Evolutionary conservation across 1,139 yeast genomes (phyloP).

Genomic region (Pneumocystis sp.): DNA sequence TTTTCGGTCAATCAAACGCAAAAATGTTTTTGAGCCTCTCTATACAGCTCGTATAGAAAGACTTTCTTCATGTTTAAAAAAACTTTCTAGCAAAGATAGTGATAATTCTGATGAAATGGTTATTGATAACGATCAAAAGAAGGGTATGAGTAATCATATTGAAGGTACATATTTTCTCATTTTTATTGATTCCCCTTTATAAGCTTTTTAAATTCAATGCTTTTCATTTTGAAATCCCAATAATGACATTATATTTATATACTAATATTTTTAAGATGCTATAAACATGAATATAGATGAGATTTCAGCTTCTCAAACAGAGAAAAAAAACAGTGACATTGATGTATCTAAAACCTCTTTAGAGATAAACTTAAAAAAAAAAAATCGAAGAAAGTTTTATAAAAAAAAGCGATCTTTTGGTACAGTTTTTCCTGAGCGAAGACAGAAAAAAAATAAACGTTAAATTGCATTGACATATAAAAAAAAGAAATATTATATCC

Average conservation of each 20-base stretch:
- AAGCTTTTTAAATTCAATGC: neutral
- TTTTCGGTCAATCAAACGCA: constrained; percentile 6
- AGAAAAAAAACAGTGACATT: neutral
- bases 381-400: neutral
- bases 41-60: neutral
- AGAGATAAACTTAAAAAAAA: neutral
- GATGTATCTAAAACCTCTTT: neutral
- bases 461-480: neutral
- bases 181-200: neutral
- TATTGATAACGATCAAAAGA: neutral
- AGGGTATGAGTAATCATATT: neutral
- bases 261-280: neutral
- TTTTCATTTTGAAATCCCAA: too few relatives aligned
- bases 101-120: neutral
- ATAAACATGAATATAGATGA: neutral
- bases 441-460: neutral
- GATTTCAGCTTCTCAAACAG: neutral
- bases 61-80: neutral
- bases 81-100: neutral
- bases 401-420: neutral
- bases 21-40: neutral
- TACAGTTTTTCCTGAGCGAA: neutral
- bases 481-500: neutral
- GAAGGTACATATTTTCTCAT: neutral
- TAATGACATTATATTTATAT: too few relatives aligned